Conservation (phyloP, 2,329 filamentous ascomycete species). For the Knoxdaviesia capensis region DNA sequence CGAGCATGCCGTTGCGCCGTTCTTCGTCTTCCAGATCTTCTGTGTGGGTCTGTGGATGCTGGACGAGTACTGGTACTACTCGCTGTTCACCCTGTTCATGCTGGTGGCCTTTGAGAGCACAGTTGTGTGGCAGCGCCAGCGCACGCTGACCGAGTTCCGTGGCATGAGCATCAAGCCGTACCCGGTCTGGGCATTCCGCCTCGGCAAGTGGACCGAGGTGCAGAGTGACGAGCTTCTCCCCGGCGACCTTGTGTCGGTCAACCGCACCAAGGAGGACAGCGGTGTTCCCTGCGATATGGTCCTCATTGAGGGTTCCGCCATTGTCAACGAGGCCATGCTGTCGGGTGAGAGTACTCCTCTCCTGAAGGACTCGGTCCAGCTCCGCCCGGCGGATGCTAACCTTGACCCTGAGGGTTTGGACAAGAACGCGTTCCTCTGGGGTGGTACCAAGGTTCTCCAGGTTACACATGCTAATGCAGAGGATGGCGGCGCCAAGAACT, state of each 20-base stretch:
- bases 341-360: conserved; percentile 95
- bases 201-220: conserved; percentile 73
- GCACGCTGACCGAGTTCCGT: conserved; percentile 87
- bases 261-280: conserved; percentile 87
- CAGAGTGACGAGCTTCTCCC: conserved; percentile 83
- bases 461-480: conserved; percentile 71
- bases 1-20: conserved; percentile 94
- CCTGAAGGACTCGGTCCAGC: conserved; percentile 85
- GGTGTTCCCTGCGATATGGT: conserved; percentile 97
- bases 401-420: conserved; percentile 83
- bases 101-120: conserved; percentile 94
- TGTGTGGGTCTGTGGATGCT: conserved; percentile 97
- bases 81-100: conserved; percentile 97
- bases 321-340: conserved; percentile 98
- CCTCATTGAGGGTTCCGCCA: conserved; percentile 80
- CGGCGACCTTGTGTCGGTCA: conserved; percentile 81
- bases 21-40: conserved; percentile 98
- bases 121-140: conserved; percentile 95
- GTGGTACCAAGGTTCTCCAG: conserved; percentile 93
- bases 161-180: conserved; percentile 99
- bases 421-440: conserved; percentile 92
- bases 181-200: conserved; percentile 74
- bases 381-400: conserved; percentile 60
- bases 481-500: conserved; percentile 49
- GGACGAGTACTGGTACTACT: conserved; percentile 99